phyloP scores from a whole-genome alignment of 306 rosid genomes.

The Lotus japonicus region DNA sequence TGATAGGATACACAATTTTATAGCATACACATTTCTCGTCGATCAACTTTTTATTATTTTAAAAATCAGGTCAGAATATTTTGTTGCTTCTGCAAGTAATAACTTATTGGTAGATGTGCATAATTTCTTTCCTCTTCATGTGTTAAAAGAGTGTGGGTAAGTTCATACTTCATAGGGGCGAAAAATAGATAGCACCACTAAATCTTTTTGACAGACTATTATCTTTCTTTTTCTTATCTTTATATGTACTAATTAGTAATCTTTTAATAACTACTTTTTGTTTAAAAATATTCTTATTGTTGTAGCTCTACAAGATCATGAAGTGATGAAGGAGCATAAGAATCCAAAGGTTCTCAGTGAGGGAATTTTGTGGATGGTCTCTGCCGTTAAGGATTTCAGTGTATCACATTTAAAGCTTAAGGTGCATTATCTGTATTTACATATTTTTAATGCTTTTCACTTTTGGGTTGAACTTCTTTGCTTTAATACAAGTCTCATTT shows the following conservation, averaged over 20 bases:
- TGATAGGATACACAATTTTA: background rate
- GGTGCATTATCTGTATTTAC: conserved; percentile 36
- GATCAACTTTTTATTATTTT: background rate
- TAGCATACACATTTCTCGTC: background rate
- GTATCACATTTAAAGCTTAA: conserved; percentile 82
- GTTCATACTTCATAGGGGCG: background rate
- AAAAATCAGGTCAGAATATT: background rate
- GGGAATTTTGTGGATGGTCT: conserved; percentile 94
- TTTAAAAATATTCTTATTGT: background rate
- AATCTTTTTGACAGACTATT: background rate
- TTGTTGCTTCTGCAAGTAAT: no score
- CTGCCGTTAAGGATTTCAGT: conserved; percentile 94
- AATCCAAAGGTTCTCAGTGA: conserved; percentile 98
- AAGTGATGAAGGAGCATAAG: conserved; percentile 99
- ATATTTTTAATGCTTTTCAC: background rate
- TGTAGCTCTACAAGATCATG: conserved; percentile 85
- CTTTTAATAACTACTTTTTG: background rate
- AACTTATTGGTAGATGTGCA: no score
- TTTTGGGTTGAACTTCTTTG: background rate
- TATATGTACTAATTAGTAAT: background rate
- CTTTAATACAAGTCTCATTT: conserved; percentile 11
- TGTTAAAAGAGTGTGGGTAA: background rate
- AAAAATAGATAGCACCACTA: background rate
- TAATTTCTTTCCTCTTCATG: background rate
- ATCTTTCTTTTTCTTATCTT: conserved; percentile 8